Evolutionary conservation across 148 eudicot species (phyloP).

Genomic region (Pharnaceum exiguum): DNA sequence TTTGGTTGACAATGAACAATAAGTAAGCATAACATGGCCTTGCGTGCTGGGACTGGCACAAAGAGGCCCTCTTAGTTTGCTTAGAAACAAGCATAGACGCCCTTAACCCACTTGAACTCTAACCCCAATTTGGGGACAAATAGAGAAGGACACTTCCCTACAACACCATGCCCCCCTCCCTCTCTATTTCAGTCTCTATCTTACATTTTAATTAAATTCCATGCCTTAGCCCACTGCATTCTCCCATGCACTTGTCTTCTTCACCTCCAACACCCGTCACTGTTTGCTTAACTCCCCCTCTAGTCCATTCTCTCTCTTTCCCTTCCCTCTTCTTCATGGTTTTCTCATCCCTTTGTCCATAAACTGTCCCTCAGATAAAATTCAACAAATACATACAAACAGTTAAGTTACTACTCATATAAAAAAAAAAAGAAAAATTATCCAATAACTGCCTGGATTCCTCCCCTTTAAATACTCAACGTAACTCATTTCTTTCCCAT

Average conservation of each 20-base stretch:
- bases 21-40: slow-evolving; percentile 20
- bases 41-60: slow-evolving; percentile 22
- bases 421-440: no score
- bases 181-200: background rate
- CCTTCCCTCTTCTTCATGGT: slow-evolving; percentile 20
- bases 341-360: slow-evolving; percentile 26
- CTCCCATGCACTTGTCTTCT: slow-evolving; percentile 88
- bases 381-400: no score
- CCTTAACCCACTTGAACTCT: slow-evolving; percentile 50
- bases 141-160: slow-evolving; percentile 28
- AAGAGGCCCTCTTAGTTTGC: slow-evolving; percentile 26
- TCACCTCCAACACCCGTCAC: slow-evolving; percentile 49
- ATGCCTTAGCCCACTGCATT: slow-evolving; percentile 38
- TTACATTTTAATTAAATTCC: slow-evolving; percentile 29
- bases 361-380: slow-evolving; percentile 19
- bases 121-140: slow-evolving; percentile 45
- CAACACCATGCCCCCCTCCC: slow-evolving; percentile 1
- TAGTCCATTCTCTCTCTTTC: background rate
- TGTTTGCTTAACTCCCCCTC: slow-evolving; percentile 3
- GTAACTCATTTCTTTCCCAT: no score
- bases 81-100: slow-evolving; percentile 25
- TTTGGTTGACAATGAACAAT: background rate
- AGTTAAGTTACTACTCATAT: no score
- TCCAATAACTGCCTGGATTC: no score
- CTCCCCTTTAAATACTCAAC: slow-evolving; percentile 3